A percentile compares a stretch with the other conserved stretches of the same genome.
These are phyloP conservation scores for Pilaira anomala DNA, from an alignment of 192 early-diverging fungal genomes.

Conservation along the genomic window DNA sequence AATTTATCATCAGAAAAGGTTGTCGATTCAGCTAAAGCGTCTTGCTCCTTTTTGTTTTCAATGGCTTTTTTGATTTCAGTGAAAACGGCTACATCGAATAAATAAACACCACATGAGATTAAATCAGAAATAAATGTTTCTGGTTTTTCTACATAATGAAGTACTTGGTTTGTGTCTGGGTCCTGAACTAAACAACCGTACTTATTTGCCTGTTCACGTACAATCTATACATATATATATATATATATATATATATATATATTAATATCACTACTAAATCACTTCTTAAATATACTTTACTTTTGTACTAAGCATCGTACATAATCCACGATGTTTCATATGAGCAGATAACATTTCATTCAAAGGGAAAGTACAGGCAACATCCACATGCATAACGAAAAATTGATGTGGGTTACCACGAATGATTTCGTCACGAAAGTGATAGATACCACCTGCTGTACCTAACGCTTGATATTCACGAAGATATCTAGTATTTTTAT, in stretches of 20 bases:
- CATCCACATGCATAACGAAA: conserved; percentile 96
- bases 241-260: too few relatives aligned
- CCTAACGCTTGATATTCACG: conserved; percentile 97
- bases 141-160: conserved; percentile 99
- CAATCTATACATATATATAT: conserved; percentile 28
- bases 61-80: conserved; percentile 76
- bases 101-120: conserved; percentile 93
- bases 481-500: conserved; percentile 69
- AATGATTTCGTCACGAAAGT: conserved; percentile 97
- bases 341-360: conserved; percentile 82
- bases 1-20: conserved; percentile 58
- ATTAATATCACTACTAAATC: too few relatives aligned
- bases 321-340: conserved; percentile 74
- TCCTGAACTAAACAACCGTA: conserved; percentile 93
- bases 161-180: conserved; percentile 80
- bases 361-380: conserved; percentile 94
- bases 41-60: conserved; percentile 56
- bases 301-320: conserved; percentile 88
- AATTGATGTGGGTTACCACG: conserved; percentile 87
- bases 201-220: conserved; percentile 71
- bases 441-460: conserved; percentile 97
- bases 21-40: conserved; percentile 24
- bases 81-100: conserved; percentile 90
- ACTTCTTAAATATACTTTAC: conserved; percentile 38
- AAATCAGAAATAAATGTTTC: conserved; percentile 92